Conservation (phyloP, 1,284 basidiomycete genomes). For the Porodaedalea pini region DNA sequence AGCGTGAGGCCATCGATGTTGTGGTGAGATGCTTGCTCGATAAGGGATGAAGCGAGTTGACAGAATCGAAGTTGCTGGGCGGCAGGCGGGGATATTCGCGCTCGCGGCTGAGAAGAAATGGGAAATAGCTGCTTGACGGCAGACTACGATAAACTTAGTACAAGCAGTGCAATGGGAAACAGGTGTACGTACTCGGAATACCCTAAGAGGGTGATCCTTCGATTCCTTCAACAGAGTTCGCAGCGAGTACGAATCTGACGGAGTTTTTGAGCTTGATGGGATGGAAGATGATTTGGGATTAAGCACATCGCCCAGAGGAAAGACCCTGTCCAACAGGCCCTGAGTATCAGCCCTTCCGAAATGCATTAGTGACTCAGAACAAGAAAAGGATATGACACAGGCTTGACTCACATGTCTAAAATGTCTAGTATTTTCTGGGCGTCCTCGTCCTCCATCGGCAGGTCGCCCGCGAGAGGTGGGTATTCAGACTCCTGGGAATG, state of each 20-base stretch:
- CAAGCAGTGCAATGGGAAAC: slow-evolving; percentile 10
- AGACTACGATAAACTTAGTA: slow-evolving; percentile 36
- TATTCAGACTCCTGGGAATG: slow-evolving; percentile 23
- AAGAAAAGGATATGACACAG: slow-evolving; percentile 7
- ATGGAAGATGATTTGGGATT: slow-evolving; percentile 27
- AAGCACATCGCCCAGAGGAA: slow-evolving; percentile 43
- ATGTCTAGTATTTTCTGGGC: slow-evolving; percentile 69
- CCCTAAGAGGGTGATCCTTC: slow-evolving; percentile 47
- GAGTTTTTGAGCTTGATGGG: slow-evolving; percentile 34
- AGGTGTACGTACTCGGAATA: slow-evolving; percentile 43
- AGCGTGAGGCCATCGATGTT: slow-evolving; percentile 41
- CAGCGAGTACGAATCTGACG: slow-evolving; percentile 48
- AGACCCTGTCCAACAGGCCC: slow-evolving; percentile 75
- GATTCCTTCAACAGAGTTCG: slow-evolving; percentile 58
- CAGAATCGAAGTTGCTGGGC: slow-evolving; percentile 71
- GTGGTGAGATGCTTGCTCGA: slow-evolving; percentile 62
- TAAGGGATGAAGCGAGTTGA: slow-evolving; percentile 62
- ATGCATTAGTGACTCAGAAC: slow-evolving; percentile 11
- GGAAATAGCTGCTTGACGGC: slow-evolving; percentile 66
- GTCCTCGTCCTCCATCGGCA: slow-evolving; percentile 45
- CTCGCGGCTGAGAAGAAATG: slow-evolving; percentile 60
- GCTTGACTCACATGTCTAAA: slow-evolving; percentile 58
- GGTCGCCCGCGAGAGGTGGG: slow-evolving; percentile 38
- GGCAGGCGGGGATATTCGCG: slow-evolving; percentile 55
- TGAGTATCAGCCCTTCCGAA: slow-evolving; percentile 59